Evolutionary conservation across 129 eudicot species (phyloP).

Genomic region (Mikania micrantha): DNA sequence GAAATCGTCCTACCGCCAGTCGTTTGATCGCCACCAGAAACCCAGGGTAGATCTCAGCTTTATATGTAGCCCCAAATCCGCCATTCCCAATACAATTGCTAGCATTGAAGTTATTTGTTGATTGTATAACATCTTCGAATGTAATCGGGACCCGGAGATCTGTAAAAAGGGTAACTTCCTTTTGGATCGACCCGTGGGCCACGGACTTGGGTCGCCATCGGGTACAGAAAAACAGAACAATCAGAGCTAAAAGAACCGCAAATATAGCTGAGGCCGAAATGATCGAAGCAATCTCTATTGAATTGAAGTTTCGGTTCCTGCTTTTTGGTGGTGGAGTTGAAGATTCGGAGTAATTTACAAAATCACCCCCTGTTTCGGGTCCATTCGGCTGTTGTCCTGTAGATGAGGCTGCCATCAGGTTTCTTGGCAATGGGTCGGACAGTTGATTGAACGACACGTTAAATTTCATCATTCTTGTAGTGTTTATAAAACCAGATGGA

Average conservation of each 20-base stretch:
- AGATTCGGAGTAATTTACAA: slow-evolving; percentile 19
- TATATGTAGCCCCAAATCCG: slow-evolving; percentile 88
- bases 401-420: slow-evolving; percentile 40
- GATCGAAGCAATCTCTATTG: slow-evolving; percentile 78
- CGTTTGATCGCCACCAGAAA: slow-evolving; percentile 73
- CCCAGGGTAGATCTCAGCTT: slow-evolving; percentile 81
- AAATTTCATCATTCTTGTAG: slow-evolving; percentile 38
- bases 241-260: slow-evolving; percentile 62
- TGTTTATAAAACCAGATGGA: slow-evolving; percentile 43
- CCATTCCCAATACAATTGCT: slow-evolving; percentile 89
- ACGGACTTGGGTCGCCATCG: slow-evolving; percentile 69
- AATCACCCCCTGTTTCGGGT: slow-evolving; percentile 26
- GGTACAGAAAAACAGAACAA: slow-evolving; percentile 65
- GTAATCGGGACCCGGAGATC: slow-evolving; percentile 73
- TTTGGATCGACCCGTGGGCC: slow-evolving; percentile 49
- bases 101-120: slow-evolving; percentile 70
- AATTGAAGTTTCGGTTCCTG: slow-evolving; percentile 27
- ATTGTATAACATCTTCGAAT: slow-evolving; percentile 66
- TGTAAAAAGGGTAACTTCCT: slow-evolving; percentile 67
- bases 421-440: slow-evolving; percentile 54
- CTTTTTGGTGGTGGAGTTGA: slow-evolving; percentile 31
- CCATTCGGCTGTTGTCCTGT: too few species aligned
- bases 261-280: slow-evolving; percentile 72
- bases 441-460: slow-evolving; percentile 72
- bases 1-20: slow-evolving; percentile 77